Conservation (phyloP, 2,329 filamentous ascomycete genomes). For the Pseudogymnoascus sp. region DNA sequence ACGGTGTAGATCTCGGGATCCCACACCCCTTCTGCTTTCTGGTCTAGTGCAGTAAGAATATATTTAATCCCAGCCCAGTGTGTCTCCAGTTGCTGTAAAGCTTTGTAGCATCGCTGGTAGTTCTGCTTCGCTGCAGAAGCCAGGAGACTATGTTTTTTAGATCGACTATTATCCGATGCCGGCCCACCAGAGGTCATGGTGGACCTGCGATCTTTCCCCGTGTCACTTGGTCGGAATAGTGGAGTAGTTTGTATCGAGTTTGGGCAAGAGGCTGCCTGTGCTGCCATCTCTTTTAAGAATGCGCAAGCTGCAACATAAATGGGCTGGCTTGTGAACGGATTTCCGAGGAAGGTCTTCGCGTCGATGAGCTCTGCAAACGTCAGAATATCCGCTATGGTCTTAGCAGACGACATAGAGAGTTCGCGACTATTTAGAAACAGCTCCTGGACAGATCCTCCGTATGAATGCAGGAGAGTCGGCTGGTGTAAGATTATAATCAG, state of each 20-base stretch:
- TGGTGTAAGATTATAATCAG: slow-evolving; percentile 80
- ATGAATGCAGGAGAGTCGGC: slow-evolving; percentile 67
- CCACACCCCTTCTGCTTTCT: slow-evolving; percentile 68
- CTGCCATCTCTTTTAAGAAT: slow-evolving; percentile 61
- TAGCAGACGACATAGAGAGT: slow-evolving; percentile 49
- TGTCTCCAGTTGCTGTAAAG: slow-evolving; percentile 66
- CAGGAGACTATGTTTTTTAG: neutral
- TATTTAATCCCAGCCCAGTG: slow-evolving; percentile 87
- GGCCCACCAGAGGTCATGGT: neutral
- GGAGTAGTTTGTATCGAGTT: slow-evolving; percentile 7
- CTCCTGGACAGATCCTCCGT: slow-evolving; percentile 10
- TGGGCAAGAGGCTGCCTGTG: slow-evolving; percentile 15
- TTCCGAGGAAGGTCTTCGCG: slow-evolving; percentile 76
- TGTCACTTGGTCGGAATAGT: neutral
- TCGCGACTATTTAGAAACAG: slow-evolving; percentile 69
- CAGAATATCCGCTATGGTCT: slow-evolving; percentile 84
- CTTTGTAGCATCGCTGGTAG: slow-evolving; percentile 80
- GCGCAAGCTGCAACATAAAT: slow-evolving; percentile 89
- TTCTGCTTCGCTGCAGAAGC: neutral
- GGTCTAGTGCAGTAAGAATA: slow-evolving; percentile 77
- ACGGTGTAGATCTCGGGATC: slow-evolving; percentile 61
- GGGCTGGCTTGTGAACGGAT: slow-evolving; percentile 82
- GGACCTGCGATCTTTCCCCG: neutral
- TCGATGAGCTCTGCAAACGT: slow-evolving; percentile 82
- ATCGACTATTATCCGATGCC: neutral